Evolutionary conservation across 352 stramenopile genomes (phyloP), one percentile per base, ranked within the genome.

Genomic region (Phytophthora sansomeana): DNA sequence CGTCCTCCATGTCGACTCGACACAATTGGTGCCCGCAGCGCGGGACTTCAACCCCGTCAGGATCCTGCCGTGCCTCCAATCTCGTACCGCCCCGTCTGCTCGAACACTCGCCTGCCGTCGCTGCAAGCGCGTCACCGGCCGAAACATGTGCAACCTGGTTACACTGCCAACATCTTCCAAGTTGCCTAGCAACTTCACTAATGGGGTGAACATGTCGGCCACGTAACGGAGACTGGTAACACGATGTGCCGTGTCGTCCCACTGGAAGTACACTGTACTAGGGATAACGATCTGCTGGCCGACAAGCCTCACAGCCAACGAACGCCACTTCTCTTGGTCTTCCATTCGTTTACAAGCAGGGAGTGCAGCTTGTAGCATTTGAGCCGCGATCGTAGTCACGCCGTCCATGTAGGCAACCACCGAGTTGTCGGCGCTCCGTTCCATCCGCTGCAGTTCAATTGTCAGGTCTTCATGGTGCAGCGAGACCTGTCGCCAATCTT

Each of bases 401-500:
- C 39, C 35, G 2, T 29, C 54, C 33, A 55, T 35, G 5, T 17
- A 30, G 9, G 58, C 58, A n/a, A 55, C 3, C 3, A 61, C 6
- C 3, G 16, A 41, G 32, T 14, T 28, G 14, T 21, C 49, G 4
- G 14, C 13, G 1, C 41, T 14, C 9, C n/a, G 16, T 16, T 61
- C 30, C 30, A 67, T 16, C 2, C 41, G 39, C 16, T 47, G 49
- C 6, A 61, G 41, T 6, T 61, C 17, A 5, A 32, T 32, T 11
- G 3, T n/a, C 24, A 49, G n/a, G 14, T 57, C 32, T 24, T 54
- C 35, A 16, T 54, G 50, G 8, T 56, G 24, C 1, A 32, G 16
- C 8, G 58, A 61, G 17, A 67, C 28, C 1, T 49, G 5, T 9
- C 39, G 24, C 58, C 58, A 67, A 46, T 61, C 42, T 51, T 49